A percentile compares a stretch with the other conserved stretches of the same genome.
Evolutionary conservation across 2,329 filamentous ascomycete species (phyloP).

Genomic region (Tricladium varicosporioides): DNA sequence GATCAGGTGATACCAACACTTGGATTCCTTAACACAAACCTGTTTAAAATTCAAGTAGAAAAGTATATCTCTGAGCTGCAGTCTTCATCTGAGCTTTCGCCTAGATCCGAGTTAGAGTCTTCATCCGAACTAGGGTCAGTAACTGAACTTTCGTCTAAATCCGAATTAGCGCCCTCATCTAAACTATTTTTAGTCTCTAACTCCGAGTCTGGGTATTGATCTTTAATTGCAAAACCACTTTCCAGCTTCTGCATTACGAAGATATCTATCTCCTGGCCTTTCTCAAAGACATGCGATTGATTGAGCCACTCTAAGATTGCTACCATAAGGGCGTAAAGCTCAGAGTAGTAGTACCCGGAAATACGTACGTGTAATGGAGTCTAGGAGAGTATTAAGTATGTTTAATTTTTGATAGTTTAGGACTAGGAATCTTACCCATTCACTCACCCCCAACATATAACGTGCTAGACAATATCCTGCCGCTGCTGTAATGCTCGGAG

Average conservation of each 20-base stretch:
- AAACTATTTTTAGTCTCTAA: not conserved
- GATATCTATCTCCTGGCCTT: not conserved
- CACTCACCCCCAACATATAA: not conserved
- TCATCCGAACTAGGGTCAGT: too few relatives aligned
- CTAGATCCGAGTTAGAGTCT: too few relatives aligned
- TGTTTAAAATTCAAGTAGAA: too few relatives aligned
- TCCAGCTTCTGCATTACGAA: not conserved
- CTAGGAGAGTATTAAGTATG: not conserved
- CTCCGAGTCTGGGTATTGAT: not conserved
- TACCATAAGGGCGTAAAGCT: conserved; percentile 24
- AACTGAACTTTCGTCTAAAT: too few relatives aligned
- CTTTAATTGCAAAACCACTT: not conserved
- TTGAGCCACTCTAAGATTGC: not conserved
- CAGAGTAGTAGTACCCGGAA: not conserved
- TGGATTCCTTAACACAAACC: too few relatives aligned
- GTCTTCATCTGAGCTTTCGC: too few relatives aligned
- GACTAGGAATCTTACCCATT: not conserved
- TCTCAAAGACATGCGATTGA: not conserved
- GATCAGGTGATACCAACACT: too few relatives aligned
- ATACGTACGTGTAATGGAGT: not conserved
- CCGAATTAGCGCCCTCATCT: not conserved
- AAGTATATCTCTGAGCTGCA: too few relatives aligned
- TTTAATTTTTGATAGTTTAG: not conserved
- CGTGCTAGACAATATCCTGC: not conserved
- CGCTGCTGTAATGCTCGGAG: not conserved